Evolutionary conservation across 257 asterid species (phyloP), one percentile per base, ranked within the genome.

Genomic region (Rauvolfia tetraphylla): DNA sequence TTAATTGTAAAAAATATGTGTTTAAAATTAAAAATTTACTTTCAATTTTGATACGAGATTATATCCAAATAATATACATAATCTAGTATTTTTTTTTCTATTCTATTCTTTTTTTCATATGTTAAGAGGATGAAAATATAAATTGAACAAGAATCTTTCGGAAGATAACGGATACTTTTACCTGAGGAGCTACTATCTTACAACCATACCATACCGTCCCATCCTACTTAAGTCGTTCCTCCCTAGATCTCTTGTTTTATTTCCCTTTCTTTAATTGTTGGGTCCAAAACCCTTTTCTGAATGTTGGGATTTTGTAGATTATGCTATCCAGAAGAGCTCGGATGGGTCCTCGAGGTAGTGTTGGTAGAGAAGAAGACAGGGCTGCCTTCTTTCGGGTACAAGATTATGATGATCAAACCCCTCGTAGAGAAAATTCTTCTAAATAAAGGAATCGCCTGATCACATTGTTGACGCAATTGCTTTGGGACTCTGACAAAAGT

Each of bases 371-470:
- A 42, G 70, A 42, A 75, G 76, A 67, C 71, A 72, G 36, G 41
- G 65, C 42, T 69, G 57, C 79, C 65, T 75, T 84, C 82, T 84
- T 80, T 82, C 67, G 5, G 65, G 56, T 75, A 82, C 82, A 69
- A 61, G 76, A 77, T 77, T 71, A 79, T 72, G 54, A 71, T 81
- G 66, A 86, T 77, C 66, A 72, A 68, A 77, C 88, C 79, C 75
- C 9, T 76, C 85, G 62, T 61, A 38, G 76, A 78, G 34, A 46
- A 38, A 67, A 57, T 36, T 79, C 51, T 67, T 76, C 75, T 46
- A 75, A 23, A 67, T 79, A 6, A 58, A 48, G 46, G 57, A 68
- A 65, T 44, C 75, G 66, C 84, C 74, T 74, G 74, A 76, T 59
- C 79, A 78, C 59, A 78, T 71, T 59, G 29, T 66, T 67, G 42